These are phyloP conservation scores for Davidsoniella neocaledoniae DNA, from an alignment of 2,329 filamentous ascomycete genomes.

Conservation along the genomic window DNA sequence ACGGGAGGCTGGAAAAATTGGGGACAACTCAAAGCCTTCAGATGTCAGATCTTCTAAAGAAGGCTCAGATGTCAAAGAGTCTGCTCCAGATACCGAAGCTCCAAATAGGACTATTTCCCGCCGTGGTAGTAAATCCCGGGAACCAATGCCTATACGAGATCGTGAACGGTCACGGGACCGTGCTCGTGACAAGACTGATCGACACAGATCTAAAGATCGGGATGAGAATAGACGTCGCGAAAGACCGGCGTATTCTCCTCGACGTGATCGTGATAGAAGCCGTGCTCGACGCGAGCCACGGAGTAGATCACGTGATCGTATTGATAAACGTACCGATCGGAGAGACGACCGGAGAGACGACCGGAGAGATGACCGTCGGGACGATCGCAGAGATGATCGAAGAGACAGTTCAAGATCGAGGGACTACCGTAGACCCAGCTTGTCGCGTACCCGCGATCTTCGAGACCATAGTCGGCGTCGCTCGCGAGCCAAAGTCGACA, in stretches of 20 bases:
- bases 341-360: slow-evolving; percentile 20
- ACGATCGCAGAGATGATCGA: slow-evolving; percentile 20
- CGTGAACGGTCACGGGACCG: neutral
- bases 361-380: slow-evolving; percentile 20
- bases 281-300: slow-evolving; percentile 18
- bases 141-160: neutral
- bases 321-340: slow-evolving; percentile 20
- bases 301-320: neutral
- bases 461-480: slow-evolving; percentile 19
- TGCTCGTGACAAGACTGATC: neutral
- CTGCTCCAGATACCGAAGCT: neutral
- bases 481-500: slow-evolving; percentile 15
- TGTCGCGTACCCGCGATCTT: slow-evolving; percentile 4
- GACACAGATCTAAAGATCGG: neutral
- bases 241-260: slow-evolving; percentile 24
- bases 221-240: slow-evolving; percentile 17
- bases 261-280: slow-evolving; percentile 19
- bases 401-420: neutral
- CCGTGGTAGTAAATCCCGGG: slow-evolving; percentile 1
- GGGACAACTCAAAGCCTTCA: slow-evolving; percentile 25
- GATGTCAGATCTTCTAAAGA: slow-evolving; percentile 19
- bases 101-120: neutral
- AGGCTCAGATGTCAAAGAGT: slow-evolving; percentile 19
- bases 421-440: no score
- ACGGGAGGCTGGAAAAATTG: slow-evolving; percentile 18